Evolutionary conservation across 2,329 filamentous ascomycete genomes (phyloP), one percentile per base, ranked within the genome.

Genomic region (Ophiosphaerella narmari): DNA sequence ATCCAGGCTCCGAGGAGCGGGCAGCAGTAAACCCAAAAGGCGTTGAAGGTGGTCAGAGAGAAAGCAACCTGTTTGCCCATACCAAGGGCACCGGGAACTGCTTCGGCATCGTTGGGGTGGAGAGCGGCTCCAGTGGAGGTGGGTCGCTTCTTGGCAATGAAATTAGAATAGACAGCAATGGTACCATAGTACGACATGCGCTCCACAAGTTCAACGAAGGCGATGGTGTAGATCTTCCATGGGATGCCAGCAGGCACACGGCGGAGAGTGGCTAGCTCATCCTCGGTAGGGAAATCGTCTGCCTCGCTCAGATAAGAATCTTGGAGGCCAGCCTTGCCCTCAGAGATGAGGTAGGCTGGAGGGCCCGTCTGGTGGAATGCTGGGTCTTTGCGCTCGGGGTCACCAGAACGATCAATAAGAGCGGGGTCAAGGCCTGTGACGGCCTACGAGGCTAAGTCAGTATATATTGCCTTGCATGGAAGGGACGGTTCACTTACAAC

Each of bases 1-100:
- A 86, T 65, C 47, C 83, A 79, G 41, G 82, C 84, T 67, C 82
- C 80, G 21, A 82, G 47, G 32, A 86, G 80, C 3, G 84, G 83
- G n/a, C 81, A 82, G 31, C 82, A 67, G 66, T 82, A 83, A 48
- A 78, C 79, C 78, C 78, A 82, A 68, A 83, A 82, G 52, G 78
- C 74, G 67, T 82, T 82, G 71, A 81, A 81, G 37, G 78, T 80
- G 14, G 74, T 78, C 56, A 82, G 56, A 48, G 75, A 77, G 48
- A 79, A 81, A 18, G 79, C 78, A 53, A 78, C 77, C 45, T 79
- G 77, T 59, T 85, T 77, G 6, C 82, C 82, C 58, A 82, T 69
- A 2, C 80, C 80, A 9, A 86, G 70, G 36, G 81, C 83, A 62
- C 79, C 80, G 3, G 81, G 75, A 36, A 70, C 65, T 16, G 69